Base-by-base conservation (phyloP, 345 rosid species). In the Carallia pectinifolia region DNA sequence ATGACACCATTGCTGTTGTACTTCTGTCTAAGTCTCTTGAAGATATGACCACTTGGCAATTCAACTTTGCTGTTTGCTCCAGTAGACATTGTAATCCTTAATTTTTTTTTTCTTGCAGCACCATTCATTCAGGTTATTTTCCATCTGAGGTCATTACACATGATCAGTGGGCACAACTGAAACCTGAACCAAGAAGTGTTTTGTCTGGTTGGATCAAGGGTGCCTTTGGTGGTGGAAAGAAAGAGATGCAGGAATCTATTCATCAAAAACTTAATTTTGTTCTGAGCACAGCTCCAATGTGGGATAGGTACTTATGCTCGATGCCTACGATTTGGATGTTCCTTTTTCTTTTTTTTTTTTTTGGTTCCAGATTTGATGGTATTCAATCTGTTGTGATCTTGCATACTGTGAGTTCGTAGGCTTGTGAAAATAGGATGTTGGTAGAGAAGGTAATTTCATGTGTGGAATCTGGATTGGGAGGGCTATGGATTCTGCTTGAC, bases 161-260 rank as follows among this genome's bases (percentile, higher is more conserved):
- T 74, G 93, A 90, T 27, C 89, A 88, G 37, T 94, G 95, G 97
- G 73, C 66, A 50, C 83, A 78, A 47, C 54, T 90, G 74, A 94
- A 94, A 78, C 89, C 93, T 53, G 91, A 84, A 73, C 59, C 82
- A 23, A 86, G 68, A 81, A 75, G 71, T 58, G 60, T 65, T 53
- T 75, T 91, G 55, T 77, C 96, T 64, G 93, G 88, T 70, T 91
- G 96, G 97, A 81, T 94, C 63, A 90, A 84, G 81, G 93, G 95
- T 56, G 88, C 89, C 69, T 85, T 91, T 68, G 79, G 75, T 67
- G 71, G 85, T 76, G 97, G 83, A 33, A 91, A 87, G 82, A 87
- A 89, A 74, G 98, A 94, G 81, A 84, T 82, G 90, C 93, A 86
- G 65, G 97, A 94, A 77, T 87, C 93, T 6, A 80, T 88, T 3